Conservation (phyloP, 371 early-diverging fungal genomes). For the Circinella minor region DNA sequence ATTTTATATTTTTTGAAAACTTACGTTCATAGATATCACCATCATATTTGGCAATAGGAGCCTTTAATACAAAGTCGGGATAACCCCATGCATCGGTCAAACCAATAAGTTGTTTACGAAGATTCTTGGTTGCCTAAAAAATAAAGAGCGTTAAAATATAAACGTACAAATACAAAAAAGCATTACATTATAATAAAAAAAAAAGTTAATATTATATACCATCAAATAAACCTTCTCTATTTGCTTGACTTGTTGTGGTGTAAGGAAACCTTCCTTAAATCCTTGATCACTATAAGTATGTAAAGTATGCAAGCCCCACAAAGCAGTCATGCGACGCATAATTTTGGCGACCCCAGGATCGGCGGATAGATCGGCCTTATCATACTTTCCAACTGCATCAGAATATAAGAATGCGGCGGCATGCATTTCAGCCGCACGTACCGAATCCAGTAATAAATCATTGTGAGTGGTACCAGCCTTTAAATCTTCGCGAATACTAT, state of each 20-base stretch:
- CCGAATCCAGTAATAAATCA: constrained; percentile 40
- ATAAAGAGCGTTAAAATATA: not conserved
- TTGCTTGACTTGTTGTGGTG: constrained; percentile 50
- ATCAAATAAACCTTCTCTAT: constrained; percentile 49
- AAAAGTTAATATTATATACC: constrained; percentile 19
- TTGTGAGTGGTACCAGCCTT: constrained; percentile 21
- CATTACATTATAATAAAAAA: not conserved
- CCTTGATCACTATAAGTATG: constrained; percentile 54
- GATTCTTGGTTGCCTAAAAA: constrained; percentile 44
- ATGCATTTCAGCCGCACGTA: constrained; percentile 41
- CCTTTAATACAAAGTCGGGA: constrained; percentile 70
- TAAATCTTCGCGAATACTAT: constrained; percentile 28
- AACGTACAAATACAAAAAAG: not conserved
- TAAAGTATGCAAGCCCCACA: constrained; percentile 49
- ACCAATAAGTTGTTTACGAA: constrained; percentile 65
- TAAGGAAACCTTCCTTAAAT: constrained; percentile 56
- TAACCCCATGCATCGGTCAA: constrained; percentile 65
- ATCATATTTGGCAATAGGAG: constrained; percentile 68
- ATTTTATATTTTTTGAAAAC: not conserved
- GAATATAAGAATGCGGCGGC: constrained; percentile 40
- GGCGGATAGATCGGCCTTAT: constrained; percentile 20
- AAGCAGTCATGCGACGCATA: constrained; percentile 35
- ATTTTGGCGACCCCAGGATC: constrained; percentile 29
- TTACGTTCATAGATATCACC: constrained; percentile 65
- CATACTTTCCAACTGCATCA: constrained; percentile 35